Base-by-base conservation (phyloP, 1,139 yeast genomes). In the Citeromyces hawaiiensis region DNA sequence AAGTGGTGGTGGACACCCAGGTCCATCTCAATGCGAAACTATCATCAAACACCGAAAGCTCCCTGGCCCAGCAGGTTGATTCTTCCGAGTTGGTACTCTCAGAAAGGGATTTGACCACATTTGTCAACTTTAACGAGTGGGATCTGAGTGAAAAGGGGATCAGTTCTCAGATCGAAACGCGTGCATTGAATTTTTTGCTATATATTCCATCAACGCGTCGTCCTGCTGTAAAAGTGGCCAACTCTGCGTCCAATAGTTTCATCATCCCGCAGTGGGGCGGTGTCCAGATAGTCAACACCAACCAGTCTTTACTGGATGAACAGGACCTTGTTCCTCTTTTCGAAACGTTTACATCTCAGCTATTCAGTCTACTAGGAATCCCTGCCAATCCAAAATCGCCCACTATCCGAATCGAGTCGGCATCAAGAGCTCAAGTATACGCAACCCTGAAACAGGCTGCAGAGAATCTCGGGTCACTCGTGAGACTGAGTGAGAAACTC, bases 241-340 rank as follows among this genome's bases (percentile, higher is more conserved):
- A 65, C 41, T 70, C 82, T 0, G 45, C 47, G 1, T 69, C 85
- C 40, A 74, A 81, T 50, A 76, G 91, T 36, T 88, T 83, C 53
- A 58, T 83, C 40, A 72, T 88, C 27, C 94, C 96, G 6, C 95
- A 85, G 59, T 88, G 95, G 94, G 97, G 97, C 17, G 81, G 82
- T 3, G 68, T 80, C 3, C 56, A 61, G 39, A 65, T 79, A 18
- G 57, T 71, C 42, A 74, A 78, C 50, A 41, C 59, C 8, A 48
- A 56, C 19, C 44, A 48, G 19, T 55, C 59, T 39, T 44, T 49
- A 6, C 50, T 80, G 25, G 49, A 66, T 1, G 59, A 61, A 27
- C 56, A 56, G 0, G 81, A 75, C 38, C 61, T 88, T 42, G 50
- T 62, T 15, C 79, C 81, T 2, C 59, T 74, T 0, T 60, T 87